Base-by-base conservation (phyloP, 1,284 basidiomycete species). In the Xerocomus nothofagi region DNA sequence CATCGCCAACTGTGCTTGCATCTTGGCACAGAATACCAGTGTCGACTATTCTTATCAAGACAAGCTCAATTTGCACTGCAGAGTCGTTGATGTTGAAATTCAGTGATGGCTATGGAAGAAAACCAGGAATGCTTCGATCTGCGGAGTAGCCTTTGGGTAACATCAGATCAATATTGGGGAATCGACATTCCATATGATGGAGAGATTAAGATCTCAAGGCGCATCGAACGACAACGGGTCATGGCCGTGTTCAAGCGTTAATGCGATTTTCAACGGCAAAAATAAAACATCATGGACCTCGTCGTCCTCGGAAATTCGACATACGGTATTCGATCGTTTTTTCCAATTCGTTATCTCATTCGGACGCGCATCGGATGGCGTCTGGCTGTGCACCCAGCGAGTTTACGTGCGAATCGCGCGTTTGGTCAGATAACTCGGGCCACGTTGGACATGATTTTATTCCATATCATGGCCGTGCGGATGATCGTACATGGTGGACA, bases 51-150 rank as follows among this genome's bases (percentile, higher is more conserved):
- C 23, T 23, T 27, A n/a, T 29, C 32, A 39, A 17, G 18, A 20
- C 18, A 10, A 21, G 29, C 20, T 33, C 32, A 36, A 42, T 41
- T 44, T 32, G 47, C 49, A 44, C 40, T 27, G 31, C 33, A 41
- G 20, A 29, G 29, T 44, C 38, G 23, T 50, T 41, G 36, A 40
- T 26, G 29, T 36, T 65, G 51, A 60, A 62, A 66, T 62, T 62
- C 49, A 51, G 46, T 65, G 52, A 62, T 63, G 24, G 53, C 23
- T 58, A 62, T 66, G 61, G 61, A 65, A 57, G 60, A 51, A 40
- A 40, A 18, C 24, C 9, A 30, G 46, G 20, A 6, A 44, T 46
- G 47, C 36, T 60, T 60, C 59, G 59, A 58, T 64, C 55, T 62
- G 63, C 52, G 63, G 57, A 61, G 60, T 49, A 46, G 58, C 60